Evolutionary conservation across 202 grass and related monocot species (phyloP).

Genomic region (Zizania palustris): DNA sequence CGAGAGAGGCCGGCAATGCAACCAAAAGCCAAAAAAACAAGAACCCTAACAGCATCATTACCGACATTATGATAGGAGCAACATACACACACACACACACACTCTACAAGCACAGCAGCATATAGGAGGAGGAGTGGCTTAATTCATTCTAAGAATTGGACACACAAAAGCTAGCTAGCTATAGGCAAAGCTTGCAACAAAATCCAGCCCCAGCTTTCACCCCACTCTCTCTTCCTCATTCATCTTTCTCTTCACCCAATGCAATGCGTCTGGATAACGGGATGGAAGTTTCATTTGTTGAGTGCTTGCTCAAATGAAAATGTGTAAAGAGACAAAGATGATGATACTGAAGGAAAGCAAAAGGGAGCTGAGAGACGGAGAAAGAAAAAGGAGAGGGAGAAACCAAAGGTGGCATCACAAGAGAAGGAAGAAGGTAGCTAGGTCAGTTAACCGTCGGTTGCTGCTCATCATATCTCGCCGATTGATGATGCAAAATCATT

Average conservation of each 20-base stretch:
- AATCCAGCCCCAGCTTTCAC: conserved; percentile 40
- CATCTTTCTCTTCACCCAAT: conserved; percentile 58
- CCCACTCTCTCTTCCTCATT: background rate
- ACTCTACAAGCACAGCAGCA: conserved; percentile 20
- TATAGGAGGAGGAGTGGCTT: conserved; percentile 47
- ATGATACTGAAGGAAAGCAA: conserved; percentile 41
- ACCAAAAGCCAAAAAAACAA: conserved; percentile 38
- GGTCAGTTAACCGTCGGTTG: conserved; percentile 50
- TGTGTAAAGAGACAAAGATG: conserved; percentile 69
- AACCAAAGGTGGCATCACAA: conserved; percentile 66
- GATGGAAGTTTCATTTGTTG: conserved; percentile 50
- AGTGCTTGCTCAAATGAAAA: conserved; percentile 44
- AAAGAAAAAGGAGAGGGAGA: conserved; percentile 35
- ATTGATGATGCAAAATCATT: conserved; percentile 49
- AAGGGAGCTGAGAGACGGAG: conserved; percentile 24
- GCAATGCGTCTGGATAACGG: conserved; percentile 49
- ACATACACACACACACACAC: conserved; percentile 23
- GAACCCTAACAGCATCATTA: conserved; percentile 53
- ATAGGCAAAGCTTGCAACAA: conserved; percentile 54
- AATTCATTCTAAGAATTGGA: no score
- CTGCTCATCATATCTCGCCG: no score
- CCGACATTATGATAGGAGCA: conserved; percentile 57
- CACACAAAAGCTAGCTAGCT: conserved; percentile 47
- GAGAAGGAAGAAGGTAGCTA: background rate
- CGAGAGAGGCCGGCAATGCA: conserved; percentile 32